phyloP scores from a whole-genome alignment of 2,329 filamentous ascomycete species.

The Colletotrichum caudatum region DNA sequence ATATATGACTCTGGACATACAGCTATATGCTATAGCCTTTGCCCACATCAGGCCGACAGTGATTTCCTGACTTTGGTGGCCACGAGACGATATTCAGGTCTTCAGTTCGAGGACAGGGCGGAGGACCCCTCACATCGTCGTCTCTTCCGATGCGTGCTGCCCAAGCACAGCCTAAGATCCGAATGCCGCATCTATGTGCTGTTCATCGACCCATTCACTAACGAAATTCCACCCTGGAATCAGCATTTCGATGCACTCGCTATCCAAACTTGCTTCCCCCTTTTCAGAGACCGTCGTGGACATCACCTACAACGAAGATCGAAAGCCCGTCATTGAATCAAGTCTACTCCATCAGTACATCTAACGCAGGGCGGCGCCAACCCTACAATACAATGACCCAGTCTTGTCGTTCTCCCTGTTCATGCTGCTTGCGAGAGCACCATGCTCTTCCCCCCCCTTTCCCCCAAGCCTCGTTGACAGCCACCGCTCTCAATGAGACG shows the following conservation, averaged over 20 bases:
- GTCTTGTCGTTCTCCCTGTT: neutral
- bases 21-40: neutral
- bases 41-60: no score
- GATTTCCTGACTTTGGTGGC: neutral
- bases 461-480: conserved; percentile 8
- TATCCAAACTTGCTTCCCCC: neutral
- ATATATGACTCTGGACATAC: neutral
- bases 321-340: neutral
- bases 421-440: neutral
- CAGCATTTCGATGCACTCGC: neutral
- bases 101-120: neutral
- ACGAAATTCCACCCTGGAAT: neutral
- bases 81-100: neutral
- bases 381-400: neutral
- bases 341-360: neutral
- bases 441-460: neutral
- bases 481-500: conserved; percentile 51
- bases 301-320: conserved; percentile 1
- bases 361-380: neutral
- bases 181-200: neutral
- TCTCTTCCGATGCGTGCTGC: neutral
- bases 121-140: neutral
- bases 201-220: neutral
- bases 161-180: neutral
- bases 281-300: neutral